Percentiles rank a stretch among this genome's conserved stretches.
Evolutionary conservation across 352 stramenopile genomes (phyloP).

Genomic region (Phytophthora syringae): DNA sequence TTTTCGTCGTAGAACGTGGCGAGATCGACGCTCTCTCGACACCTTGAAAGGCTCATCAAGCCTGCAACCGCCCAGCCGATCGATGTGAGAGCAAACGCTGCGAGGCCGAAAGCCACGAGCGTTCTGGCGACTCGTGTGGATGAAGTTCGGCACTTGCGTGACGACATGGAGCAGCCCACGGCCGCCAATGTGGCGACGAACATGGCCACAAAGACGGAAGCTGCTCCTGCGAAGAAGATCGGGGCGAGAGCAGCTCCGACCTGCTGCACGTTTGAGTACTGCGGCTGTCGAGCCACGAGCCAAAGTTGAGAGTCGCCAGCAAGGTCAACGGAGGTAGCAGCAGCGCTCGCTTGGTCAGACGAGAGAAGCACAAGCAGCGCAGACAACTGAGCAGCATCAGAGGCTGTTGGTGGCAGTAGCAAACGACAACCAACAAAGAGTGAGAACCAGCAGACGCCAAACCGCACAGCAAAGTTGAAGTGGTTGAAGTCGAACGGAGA

Average conservation of each 20-base stretch:
- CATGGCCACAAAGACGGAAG: slow-evolving; percentile 34
- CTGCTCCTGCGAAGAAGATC: slow-evolving; percentile 36
- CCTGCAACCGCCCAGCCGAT: too few relatives aligned
- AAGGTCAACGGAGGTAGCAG: slow-evolving; percentile 38
- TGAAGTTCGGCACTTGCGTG: neutral
- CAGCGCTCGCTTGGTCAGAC: slow-evolving; percentile 37
- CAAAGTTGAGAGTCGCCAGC: slow-evolving; percentile 27
- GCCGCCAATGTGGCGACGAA: slow-evolving; percentile 14
- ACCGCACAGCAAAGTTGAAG: slow-evolving; percentile 25
- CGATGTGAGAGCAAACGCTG: slow-evolving; percentile 21
- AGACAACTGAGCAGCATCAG: slow-evolving; percentile 45
- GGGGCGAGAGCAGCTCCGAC: slow-evolving; percentile 13
- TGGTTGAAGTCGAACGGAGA: slow-evolving; percentile 26
- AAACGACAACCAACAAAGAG: neutral
- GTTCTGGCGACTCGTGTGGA: slow-evolving; percentile 5
- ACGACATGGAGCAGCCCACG: slow-evolving; percentile 15
- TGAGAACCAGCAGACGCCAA: neutral
- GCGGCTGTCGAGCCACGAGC: slow-evolving; percentile 35
- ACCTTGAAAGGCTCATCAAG: slow-evolving; percentile 15
- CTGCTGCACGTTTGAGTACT: neutral
- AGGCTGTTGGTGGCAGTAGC: slow-evolving; percentile 26
- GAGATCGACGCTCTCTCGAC: neutral
- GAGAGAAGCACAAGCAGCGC: slow-evolving; percentile 66
- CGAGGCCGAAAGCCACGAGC: slow-evolving; percentile 24
- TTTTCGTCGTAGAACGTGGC: neutral